Percentiles rank a stretch among this genome's conserved stretches.
Evolutionary conservation across 179 eudicot genomes (phyloP).

Genomic region (Silene coronaria): DNA sequence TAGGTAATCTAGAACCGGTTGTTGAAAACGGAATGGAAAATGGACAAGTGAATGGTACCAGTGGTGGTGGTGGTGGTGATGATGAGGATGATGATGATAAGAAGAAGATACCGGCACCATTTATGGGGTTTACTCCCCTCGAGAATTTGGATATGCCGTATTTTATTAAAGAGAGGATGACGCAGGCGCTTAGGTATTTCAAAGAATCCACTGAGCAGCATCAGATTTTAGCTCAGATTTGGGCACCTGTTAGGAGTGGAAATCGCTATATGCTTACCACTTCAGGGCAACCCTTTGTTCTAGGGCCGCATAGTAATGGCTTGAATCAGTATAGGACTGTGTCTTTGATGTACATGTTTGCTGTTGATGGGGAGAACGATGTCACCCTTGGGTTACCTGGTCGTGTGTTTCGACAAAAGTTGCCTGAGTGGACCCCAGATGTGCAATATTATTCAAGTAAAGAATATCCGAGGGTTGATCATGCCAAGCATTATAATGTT

Average conservation of each 20-base stretch:
- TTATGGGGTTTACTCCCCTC: slow-evolving; percentile 34
- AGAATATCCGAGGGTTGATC: slow-evolving; percentile 58
- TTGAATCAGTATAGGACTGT: slow-evolving; percentile 78
- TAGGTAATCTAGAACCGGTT: slow-evolving; percentile 38
- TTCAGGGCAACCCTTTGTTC: slow-evolving; percentile 90
- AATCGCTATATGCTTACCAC: slow-evolving; percentile 70
- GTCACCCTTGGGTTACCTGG: slow-evolving; percentile 84
- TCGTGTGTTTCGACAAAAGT: slow-evolving; percentile 73
- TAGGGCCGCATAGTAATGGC: slow-evolving; percentile 68
- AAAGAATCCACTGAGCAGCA: slow-evolving; percentile 72
- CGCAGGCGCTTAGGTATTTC: slow-evolving; percentile 80
- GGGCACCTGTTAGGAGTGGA: slow-evolving; percentile 82
- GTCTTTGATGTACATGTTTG: slow-evolving; percentile 70
- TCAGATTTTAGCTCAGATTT: slow-evolving; percentile 80
- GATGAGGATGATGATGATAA: slow-evolving; percentile 41
- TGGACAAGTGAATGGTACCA: not conserved
- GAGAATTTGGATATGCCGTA: slow-evolving; percentile 44
- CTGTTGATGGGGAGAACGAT: slow-evolving; percentile 59
- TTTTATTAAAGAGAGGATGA: slow-evolving; percentile 72
- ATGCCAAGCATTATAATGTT: slow-evolving; percentile 66
- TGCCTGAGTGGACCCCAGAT: slow-evolving; percentile 96
- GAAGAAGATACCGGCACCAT: slow-evolving; percentile 40
- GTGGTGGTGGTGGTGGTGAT: slow-evolving; percentile 18
- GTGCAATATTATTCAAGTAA: slow-evolving; percentile 74
- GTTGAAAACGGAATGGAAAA: slow-evolving; percentile 24